These are phyloP conservation scores for Penicilliopsis zonata DNA, from an alignment of 495 filamentous ascomycete genomes.

Conservation along the genomic window DNA sequence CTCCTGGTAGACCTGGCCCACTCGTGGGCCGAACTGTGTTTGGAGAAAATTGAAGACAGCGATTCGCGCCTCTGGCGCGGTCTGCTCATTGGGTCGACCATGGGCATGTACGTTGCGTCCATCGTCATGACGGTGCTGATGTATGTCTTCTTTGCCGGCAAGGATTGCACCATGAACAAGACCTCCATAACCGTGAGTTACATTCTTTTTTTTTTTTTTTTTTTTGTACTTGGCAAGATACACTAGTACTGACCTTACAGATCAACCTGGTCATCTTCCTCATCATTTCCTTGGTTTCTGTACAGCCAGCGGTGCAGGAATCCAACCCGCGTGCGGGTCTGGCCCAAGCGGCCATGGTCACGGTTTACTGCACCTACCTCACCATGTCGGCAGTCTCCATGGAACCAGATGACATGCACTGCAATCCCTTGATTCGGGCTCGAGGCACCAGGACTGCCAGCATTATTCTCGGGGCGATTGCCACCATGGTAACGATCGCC, in stretches of 20 bases:
- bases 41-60: constrained; percentile 81
- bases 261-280: constrained; percentile 82
- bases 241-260: constrained; percentile 19
- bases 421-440: constrained; percentile 86
- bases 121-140: constrained; percentile 90
- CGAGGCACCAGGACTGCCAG: constrained; percentile 82
- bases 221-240: too few species aligned
- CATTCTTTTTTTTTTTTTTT: too few species aligned
- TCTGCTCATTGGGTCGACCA: constrained; percentile 79
- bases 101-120: constrained; percentile 86
- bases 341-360: constrained; percentile 94
- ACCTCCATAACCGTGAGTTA: constrained; percentile 48
- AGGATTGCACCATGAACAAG: constrained; percentile 90
- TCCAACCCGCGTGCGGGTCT: constrained; percentile 87
- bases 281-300: constrained; percentile 67
- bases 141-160: constrained; percentile 88
- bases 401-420: constrained; percentile 91
- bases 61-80: constrained; percentile 78
- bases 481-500: constrained; percentile 93
- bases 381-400: constrained; percentile 98
- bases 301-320: constrained; percentile 84
- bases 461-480: constrained; percentile 81
- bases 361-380: constrained; percentile 95
- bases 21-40: constrained; percentile 94
- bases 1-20: constrained; percentile 92